These are phyloP conservation scores for Cladosporium sp. DNA, from an alignment of 2,329 filamentous ascomycete species.

Conservation along the genomic window DNA sequence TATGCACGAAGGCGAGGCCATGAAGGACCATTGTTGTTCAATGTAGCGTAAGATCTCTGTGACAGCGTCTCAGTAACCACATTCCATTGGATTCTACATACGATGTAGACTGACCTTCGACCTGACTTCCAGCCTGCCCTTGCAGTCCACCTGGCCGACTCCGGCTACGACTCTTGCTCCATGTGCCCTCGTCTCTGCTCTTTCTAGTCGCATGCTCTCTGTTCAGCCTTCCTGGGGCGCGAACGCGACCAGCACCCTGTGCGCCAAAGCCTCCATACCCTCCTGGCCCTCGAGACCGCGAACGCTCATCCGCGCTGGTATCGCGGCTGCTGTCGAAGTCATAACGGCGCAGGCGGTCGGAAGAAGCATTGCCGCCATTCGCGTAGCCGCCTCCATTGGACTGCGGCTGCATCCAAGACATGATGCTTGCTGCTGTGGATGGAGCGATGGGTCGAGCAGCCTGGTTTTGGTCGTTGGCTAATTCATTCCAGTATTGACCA, in stretches of 20 bases:
- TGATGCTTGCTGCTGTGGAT: background rate
- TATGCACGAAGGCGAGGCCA: constrained; percentile 82
- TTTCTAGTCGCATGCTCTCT: constrained; percentile 37
- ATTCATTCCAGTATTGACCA: too few species aligned
- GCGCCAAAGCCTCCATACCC: constrained; percentile 35
- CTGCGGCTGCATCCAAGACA: constrained; percentile 12
- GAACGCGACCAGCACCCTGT: constrained; percentile 19
- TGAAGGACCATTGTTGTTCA: constrained; percentile 82
- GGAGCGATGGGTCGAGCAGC: constrained; percentile 16
- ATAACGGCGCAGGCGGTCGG: constrained; percentile 29
- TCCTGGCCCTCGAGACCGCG: constrained; percentile 33
- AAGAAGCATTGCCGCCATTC: background rate
- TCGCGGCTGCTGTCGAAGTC: constrained; percentile 33
- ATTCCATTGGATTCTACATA: constrained; percentile 9
- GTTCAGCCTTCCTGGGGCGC: constrained; percentile 36
- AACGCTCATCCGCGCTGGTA: constrained; percentile 33
- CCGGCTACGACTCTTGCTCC: constrained; percentile 32
- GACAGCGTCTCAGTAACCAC: constrained; percentile 12
- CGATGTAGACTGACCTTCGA: constrained; percentile 33
- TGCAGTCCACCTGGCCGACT: constrained; percentile 25
- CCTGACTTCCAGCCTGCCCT: constrained; percentile 38
- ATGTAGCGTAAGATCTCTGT: constrained; percentile 72
- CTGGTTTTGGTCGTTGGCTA: background rate
- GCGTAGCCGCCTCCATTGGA: constrained; percentile 31
- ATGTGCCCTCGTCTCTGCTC: constrained; percentile 33